These are phyloP conservation scores for Pseudonitzschia multiseries DNA, from an alignment of 108 stramenopile species.

Conservation along the genomic window DNA sequence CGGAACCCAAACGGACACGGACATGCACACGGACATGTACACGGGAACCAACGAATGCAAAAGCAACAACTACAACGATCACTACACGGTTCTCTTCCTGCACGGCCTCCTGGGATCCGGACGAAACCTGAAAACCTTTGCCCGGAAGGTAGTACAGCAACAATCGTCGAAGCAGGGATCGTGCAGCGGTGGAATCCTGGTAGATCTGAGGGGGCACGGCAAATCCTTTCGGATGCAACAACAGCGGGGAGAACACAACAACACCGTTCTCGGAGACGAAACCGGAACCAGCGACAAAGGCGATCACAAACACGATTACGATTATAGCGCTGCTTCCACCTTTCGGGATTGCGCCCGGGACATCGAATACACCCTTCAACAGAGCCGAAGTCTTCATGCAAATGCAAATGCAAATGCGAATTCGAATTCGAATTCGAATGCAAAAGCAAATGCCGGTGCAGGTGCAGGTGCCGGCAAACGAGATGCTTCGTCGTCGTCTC, in stretches of 20 bases:
- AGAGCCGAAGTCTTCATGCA: conserved; percentile 15
- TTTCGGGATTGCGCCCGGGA: conserved; percentile 49
- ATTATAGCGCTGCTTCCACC: conserved; percentile 3
- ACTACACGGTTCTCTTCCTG: conserved; percentile 57
- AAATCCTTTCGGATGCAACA: conserved; percentile 20
- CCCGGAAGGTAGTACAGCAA: conserved; percentile 47
- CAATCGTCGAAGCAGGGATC: conserved; percentile 7
- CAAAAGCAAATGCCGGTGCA: too few relatives aligned
- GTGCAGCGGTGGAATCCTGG: conserved; percentile 39
- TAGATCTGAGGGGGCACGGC: conserved; percentile 82
- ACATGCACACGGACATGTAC: too few relatives aligned
- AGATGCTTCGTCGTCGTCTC: background rate
- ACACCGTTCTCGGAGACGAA: too few relatives aligned
- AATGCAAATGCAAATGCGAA: conserved; percentile 20
- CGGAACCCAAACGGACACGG: background rate
- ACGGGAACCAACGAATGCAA: too few relatives aligned
- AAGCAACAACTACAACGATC: background rate
- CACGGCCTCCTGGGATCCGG: conserved; percentile 82
- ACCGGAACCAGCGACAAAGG: too few relatives aligned
- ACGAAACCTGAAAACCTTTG: conserved; percentile 73
- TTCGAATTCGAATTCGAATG: background rate
- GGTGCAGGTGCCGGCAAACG: too few relatives aligned
- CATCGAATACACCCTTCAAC: conserved; percentile 47
- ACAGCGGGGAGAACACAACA: background rate
- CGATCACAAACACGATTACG: background rate